Percentiles rank a stretch among this genome's conserved stretches.
Conservation (phyloP, 2,329 filamentous ascomycete species). For the Aureobasidium pullulans region DNA sequence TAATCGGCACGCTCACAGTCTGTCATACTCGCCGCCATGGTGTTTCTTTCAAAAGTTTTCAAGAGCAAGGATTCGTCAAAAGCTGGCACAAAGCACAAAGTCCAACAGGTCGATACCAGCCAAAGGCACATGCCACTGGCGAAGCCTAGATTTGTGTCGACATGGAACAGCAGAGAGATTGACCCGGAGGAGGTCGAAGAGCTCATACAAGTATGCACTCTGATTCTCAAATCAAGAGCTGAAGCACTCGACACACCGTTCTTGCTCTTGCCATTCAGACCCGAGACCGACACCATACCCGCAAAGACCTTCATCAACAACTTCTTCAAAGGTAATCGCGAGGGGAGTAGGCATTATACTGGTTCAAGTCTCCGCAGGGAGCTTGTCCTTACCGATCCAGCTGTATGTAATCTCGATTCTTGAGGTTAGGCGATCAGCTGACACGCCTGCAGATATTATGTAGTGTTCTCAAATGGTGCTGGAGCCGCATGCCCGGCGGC, state of each 20-base stretch:
- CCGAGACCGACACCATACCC: conserved; percentile 82
- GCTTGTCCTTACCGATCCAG: conserved; percentile 83
- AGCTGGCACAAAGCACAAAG: conserved; percentile 50
- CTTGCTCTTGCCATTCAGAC: conserved; percentile 86
- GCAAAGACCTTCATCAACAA: conserved; percentile 88
- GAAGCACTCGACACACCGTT: conserved; percentile 85
- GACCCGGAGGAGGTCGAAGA: conserved; percentile 88
- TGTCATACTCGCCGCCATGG: conserved; percentile 32
- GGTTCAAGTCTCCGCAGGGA: conserved; percentile 74
- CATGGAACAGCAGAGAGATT: conserved; percentile 74
- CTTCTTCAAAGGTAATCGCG: conserved; percentile 69
- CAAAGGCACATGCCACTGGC: conserved; percentile 46
- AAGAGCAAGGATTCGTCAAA: conserved; percentile 66
- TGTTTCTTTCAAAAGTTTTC: conserved; percentile 56
- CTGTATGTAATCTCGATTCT: conserved; percentile 50
- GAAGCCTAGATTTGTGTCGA: conserved; percentile 76
- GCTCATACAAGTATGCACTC: conserved; percentile 73
- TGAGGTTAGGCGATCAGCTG: conserved; percentile 11
- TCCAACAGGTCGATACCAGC: conserved; percentile 44
- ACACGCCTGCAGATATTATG: conserved; percentile 63
- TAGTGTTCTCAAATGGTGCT: conserved; percentile 96
- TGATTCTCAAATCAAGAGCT: conserved; percentile 80
- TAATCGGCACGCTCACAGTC: background rate
- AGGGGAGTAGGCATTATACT: conserved; percentile 48
- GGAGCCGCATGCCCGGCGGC: conserved; percentile 83